Conservation (phyloP, 192 early-diverging fungal genomes). For the Entomortierella beljakovae region DNA sequence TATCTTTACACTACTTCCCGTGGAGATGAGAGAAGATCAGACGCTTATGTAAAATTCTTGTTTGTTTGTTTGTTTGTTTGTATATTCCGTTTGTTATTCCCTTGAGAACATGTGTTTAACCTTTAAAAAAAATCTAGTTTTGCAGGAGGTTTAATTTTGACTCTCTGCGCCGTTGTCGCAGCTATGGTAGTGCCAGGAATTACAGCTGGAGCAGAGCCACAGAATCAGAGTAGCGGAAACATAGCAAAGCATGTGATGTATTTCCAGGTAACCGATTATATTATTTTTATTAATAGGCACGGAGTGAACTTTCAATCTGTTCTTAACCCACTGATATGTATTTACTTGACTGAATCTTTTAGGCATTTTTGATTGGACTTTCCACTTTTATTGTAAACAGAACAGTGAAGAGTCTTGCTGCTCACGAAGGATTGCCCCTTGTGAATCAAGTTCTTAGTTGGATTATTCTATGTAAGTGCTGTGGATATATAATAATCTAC, state of each 20-base stretch:
- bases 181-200: conserved; percentile 17
- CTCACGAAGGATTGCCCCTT: conserved; percentile 72
- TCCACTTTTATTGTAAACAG: conserved; percentile 72
- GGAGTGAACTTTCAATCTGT: too few species aligned
- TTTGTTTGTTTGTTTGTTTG: too few species aligned
- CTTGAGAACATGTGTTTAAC: too few species aligned
- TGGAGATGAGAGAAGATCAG: conserved; percentile 84
- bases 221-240: conserved; percentile 3
- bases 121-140: conserved; percentile 27
- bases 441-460: conserved; percentile 76
- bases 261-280: conserved; percentile 29
- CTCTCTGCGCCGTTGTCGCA: conserved; percentile 34
- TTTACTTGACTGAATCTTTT: background rate
- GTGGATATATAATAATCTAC: background rate
- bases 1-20: conserved; percentile 89
- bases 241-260: conserved; percentile 39
- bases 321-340: too few species aligned
- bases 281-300: background rate
- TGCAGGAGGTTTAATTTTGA: conserved; percentile 56
- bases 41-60: conserved; percentile 66
- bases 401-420: conserved; percentile 68
- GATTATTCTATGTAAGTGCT: conserved; percentile 69
- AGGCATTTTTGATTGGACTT: conserved; percentile 62
- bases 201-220: conserved; percentile 7
- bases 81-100: background rate